Base-by-base conservation (phyloP, 495 filamentous ascomycete species). In the Chaetomidium leptoderma region DNA sequence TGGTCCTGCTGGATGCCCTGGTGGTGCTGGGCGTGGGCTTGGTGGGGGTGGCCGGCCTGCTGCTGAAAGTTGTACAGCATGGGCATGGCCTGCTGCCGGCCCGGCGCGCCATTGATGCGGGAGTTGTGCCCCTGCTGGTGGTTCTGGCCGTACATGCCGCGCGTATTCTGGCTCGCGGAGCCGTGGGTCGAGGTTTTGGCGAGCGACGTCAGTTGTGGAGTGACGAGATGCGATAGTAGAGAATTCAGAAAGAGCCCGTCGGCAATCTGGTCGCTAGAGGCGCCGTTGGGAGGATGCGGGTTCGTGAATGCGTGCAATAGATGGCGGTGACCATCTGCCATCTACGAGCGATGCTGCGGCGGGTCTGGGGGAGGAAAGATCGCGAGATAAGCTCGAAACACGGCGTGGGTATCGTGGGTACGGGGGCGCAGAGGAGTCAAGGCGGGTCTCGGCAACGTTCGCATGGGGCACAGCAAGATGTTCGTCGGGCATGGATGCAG, bases 311-410 rank as follows among this genome's bases (percentile, higher is more conserved):
- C 74, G 80, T 86, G 82, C 75, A 84, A 82, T 80, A 85, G 63
- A 63, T 70, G 87, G 74, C 84, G 83, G 78, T 86, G 83, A 85
- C 83, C 87, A 89, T 91, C 87, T 83, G 88, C 87, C 87, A 91
- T 91, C 81, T 84, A 86, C 55, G 59, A 62, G 37, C 32, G 50
- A 55, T 39, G 57, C 40, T 39, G 56, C 9, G 55, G 42, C 47
- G 36, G 36, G 43, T 43, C 35, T 52, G 49, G 27, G 39, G 35
- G 50, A 27, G 16, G 57, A 33, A 47, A 56, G 53, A 39, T 45
- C 32, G 48, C 36, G 11, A 46, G 19, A 47, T 53, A 44, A 29
- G 45, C 35, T 44, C 57, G 44, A 29, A 37, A 43, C 37, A 48
- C 19, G 47, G 43, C 48, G 55, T n/a, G 47, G 33, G 58, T 52